These are phyloP conservation scores for Tubosaeta brunneosetosa DNA, from an alignment of 768 basidiomycete species.

Conservation along the genomic window DNA sequence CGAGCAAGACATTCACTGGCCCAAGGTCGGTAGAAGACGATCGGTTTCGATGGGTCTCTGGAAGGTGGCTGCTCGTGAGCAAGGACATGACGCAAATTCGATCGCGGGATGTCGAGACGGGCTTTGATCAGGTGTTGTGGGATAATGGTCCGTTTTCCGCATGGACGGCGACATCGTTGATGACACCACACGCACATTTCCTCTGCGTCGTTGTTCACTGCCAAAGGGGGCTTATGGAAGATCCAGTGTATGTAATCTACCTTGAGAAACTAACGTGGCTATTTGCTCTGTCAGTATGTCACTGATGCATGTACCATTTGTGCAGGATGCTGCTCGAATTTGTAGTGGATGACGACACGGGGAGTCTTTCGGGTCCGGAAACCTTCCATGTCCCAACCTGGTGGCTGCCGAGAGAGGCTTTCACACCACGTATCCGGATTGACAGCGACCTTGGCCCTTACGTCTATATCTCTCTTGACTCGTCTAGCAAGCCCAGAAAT, in stretches of 20 bases:
- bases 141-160: slow-evolving; percentile 3
- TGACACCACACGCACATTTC: slow-evolving; percentile 8
- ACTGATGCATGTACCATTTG: neutral
- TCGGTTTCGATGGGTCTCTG: slow-evolving; percentile 13
- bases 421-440: slow-evolving; percentile 10
- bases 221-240: neutral
- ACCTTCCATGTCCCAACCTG: slow-evolving; percentile 13
- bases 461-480: slow-evolving; percentile 12
- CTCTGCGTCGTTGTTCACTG: slow-evolving; percentile 15
- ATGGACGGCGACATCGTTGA: slow-evolving; percentile 12
- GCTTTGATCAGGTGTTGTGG: slow-evolving; percentile 14
- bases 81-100: slow-evolving; percentile 9
- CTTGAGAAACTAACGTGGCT: neutral
- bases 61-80: slow-evolving; percentile 18
- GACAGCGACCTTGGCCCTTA: slow-evolving; percentile 10
- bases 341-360: slow-evolving; percentile 16
- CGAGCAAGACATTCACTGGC: neutral
- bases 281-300: neutral
- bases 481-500: slow-evolving; percentile 8
- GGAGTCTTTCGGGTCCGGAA: slow-evolving; percentile 6
- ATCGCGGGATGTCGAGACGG: slow-evolving; percentile 14
- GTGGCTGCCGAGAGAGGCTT: slow-evolving; percentile 9
- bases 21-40: slow-evolving; percentile 7
- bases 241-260: slow-evolving; percentile 13
- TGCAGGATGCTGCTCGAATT: slow-evolving; percentile 17